phyloP scores from a whole-genome alignment of 306 rosid species.

The Argentina anserina region DNA sequence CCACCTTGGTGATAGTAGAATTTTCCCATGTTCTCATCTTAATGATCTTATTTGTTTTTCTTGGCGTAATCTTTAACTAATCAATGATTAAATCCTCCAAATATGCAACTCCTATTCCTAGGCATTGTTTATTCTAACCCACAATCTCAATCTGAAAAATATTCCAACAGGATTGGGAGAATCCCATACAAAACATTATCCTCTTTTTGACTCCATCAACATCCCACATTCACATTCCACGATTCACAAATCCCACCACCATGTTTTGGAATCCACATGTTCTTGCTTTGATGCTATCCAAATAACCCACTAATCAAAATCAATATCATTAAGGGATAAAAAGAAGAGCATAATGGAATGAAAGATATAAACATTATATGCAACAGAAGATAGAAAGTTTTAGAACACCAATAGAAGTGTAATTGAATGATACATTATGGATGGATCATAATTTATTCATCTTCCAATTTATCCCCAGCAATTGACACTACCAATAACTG shows the following conservation, averaged over 20 bases:
- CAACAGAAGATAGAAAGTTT: neutral
- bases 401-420: slow-evolving; percentile 6
- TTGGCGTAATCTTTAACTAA: neutral
- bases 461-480: slow-evolving; percentile 25
- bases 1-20: too few species aligned
- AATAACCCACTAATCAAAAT: neutral
- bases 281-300: neutral
- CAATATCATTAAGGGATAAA: neutral
- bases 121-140: neutral
- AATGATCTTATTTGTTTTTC: neutral
- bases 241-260: slow-evolving; percentile 16
- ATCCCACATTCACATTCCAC: slow-evolving; percentile 10
- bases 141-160: slow-evolving; percentile 1
- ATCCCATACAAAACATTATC: slow-evolving; percentile 4
- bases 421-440: slow-evolving; percentile 24
- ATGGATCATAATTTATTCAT: slow-evolving; percentile 37
- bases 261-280: slow-evolving; percentile 15
- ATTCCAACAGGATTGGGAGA: slow-evolving; percentile 3
- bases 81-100: neutral
- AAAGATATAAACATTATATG: neutral
- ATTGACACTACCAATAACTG: slow-evolving; percentile 35
- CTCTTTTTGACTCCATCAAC: neutral
- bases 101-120: neutral
- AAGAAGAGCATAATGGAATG: neutral
- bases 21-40: too few species aligned